Evolutionary conservation across 306 rosid species (phyloP).

Genomic region (Cicer pinnatifidum): DNA sequence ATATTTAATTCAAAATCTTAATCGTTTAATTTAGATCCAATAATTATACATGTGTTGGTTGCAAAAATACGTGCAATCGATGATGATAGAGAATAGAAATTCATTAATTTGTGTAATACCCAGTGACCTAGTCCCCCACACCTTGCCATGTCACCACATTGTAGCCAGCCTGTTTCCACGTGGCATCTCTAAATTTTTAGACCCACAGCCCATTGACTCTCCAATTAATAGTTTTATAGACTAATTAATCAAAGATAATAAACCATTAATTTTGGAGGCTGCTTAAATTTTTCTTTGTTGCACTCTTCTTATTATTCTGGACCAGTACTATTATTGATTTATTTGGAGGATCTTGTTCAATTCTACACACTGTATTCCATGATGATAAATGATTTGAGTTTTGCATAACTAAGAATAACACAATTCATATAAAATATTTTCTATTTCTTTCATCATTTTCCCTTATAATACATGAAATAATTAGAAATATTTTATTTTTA

Average conservation of each 20-base stretch:
- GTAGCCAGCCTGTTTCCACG: conserved; percentile 51
- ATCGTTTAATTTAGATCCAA: too few relatives aligned
- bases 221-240: too few relatives aligned
- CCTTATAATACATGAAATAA: neutral
- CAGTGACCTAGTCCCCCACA: neutral
- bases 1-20: too few relatives aligned
- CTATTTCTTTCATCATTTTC: neutral
- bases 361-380: conserved; percentile 17
- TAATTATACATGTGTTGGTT: too few relatives aligned
- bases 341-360: neutral
- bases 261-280: conserved; percentile 41
- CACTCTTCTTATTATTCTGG: neutral
- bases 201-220: conserved; percentile 28
- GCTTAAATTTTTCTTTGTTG: conserved; percentile 18
- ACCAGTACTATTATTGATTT: conserved; percentile 32
- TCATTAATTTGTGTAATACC: neutral
- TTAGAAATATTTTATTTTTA: conserved; percentile 36
- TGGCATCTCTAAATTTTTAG: conserved; percentile 42
- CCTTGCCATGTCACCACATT: conserved; percentile 56
- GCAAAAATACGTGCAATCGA: too few relatives aligned
- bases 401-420: conserved; percentile 32
- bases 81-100: too few relatives aligned
- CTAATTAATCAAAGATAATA: conserved; percentile 44
- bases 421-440: neutral
- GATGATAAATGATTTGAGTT: conserved; percentile 6